phyloP scores from a whole-genome alignment of 2,329 filamentous ascomycete species.

The Stemphylium vesicarium region DNA sequence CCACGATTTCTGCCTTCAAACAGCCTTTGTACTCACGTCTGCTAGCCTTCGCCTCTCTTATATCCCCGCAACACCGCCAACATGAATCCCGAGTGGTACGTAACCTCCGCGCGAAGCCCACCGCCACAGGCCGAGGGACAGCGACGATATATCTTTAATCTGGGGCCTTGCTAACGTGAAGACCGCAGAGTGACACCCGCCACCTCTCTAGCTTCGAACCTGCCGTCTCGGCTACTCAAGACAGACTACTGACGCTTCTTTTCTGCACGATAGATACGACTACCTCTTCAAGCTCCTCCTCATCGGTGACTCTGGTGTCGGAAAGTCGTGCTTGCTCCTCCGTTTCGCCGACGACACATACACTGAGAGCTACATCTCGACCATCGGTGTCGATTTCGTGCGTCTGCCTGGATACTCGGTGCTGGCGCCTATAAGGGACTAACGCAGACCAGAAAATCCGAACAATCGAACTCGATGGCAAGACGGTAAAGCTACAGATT shows the following conservation, averaged over 20 bases:
- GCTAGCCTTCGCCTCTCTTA: constrained; percentile 15
- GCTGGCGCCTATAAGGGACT: constrained; percentile 28
- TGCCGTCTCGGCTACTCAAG: constrained; percentile 8
- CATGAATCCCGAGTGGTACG: constrained; percentile 95
- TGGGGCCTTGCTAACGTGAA: constrained; percentile 33
- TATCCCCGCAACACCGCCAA: constrained; percentile 51
- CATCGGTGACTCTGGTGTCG: constrained; percentile 99
- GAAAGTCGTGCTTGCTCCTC: constrained; percentile 98
- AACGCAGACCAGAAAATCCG: constrained; percentile 83
- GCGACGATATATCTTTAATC: constrained; percentile 11
- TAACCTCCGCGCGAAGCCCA: constrained; percentile 47
- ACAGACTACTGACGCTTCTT: constrained; percentile 27
- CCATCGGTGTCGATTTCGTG: constrained; percentile 94
- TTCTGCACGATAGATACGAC: constrained; percentile 78
- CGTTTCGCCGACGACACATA: constrained; percentile 93
- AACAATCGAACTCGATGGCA: constrained; percentile 98
- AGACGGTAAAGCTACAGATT: constrained; percentile 99
- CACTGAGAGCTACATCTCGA: constrained; percentile 99
- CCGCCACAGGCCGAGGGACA: constrained; percentile 33
- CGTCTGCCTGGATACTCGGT: constrained; percentile 42
- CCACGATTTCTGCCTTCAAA: constrained; percentile 22
- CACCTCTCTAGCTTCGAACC: constrained; percentile 6
- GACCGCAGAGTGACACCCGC: constrained; percentile 31
- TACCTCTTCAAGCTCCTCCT: constrained; percentile 99
- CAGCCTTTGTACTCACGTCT: constrained; percentile 18